Evolutionary conservation across 2,329 filamentous ascomycete genomes (phyloP), one percentile per base, ranked within the genome.

Genomic region (Fusarium metavorans): DNA sequence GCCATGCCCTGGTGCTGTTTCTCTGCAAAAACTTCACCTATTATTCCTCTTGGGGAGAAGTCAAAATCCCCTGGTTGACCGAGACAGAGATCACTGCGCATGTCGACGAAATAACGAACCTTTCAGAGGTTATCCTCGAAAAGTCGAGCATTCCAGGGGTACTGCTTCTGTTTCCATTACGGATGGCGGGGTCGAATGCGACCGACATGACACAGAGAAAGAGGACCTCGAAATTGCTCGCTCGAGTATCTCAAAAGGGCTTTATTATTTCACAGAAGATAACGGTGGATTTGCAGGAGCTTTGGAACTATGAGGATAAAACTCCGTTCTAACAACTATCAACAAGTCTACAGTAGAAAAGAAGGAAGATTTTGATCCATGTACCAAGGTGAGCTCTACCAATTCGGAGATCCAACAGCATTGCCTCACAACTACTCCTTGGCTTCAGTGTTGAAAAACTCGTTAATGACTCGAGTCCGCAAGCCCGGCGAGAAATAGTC

Each of bases 401-500:
- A 5, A 52, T n/a, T 13, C 1, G 18, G 16, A 30, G 9, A n/a
- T 52, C 25, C 10, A 5, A 6, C 5, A 1, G 9, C 45, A 18
- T 11, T 27, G 20, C 5, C 6, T 2, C 13, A 4, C n/a, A 25
- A 14, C 4, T 32, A 61, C 39, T n/a, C 25, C 52, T 60, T 62
- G 2, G 65, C 63, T 8, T 74, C 59, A 7, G 79, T 81, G 34
- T 82, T 81, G 60, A 81, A 82, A 23, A 81, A 81, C 4, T 78
- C 70, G 8, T 78, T 82, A 1, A 78, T 72, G 0, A 81, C 81
- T 4, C 80, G 64, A 3, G 81, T 83, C 18, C 81, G 73, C 13
- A 73, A 41, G 0, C 60, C 76, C 0, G 77, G 76, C 0, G 79
- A 73, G 50, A 82, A 83, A 35, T 80, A 85, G 60, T 84, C 82